phyloP scores from a whole-genome alignment of 2,329 filamentous ascomycete genomes.

The Penicillium sp. region DNA sequence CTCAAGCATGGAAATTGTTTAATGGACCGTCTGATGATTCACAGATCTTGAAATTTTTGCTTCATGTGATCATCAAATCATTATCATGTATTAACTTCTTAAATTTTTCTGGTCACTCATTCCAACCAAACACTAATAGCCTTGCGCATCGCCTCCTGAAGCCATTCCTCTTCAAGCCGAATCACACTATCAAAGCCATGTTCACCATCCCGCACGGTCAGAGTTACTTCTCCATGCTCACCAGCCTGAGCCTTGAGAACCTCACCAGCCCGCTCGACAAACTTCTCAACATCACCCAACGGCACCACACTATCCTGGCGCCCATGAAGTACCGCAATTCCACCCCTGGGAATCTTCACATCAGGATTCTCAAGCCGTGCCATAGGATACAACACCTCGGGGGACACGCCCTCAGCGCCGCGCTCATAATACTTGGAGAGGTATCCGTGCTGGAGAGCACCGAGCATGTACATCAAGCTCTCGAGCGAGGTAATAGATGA shows the following conservation, averaged over 20 bases:
- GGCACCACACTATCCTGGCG: constrained; percentile 35
- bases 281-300: constrained; percentile 28
- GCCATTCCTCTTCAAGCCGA: constrained; percentile 30
- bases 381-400: constrained; percentile 29
- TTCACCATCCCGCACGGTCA: constrained; percentile 33
- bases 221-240: constrained; percentile 17
- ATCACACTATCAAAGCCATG: constrained; percentile 40
- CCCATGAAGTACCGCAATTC: constrained; percentile 39
- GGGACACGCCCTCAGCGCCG: constrained; percentile 13
- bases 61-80: neutral
- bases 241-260: neutral
- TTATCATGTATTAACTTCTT: neutral
- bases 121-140: constrained; percentile 32
- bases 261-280: constrained; percentile 25
- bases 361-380: constrained; percentile 29
- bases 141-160: constrained; percentile 28
- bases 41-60: no score
- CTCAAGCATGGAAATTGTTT: no score
- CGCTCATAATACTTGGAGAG: constrained; percentile 22
- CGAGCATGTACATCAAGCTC: constrained; percentile 21
- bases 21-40: no score
- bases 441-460: constrained; percentile 19
- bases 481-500: constrained; percentile 18
- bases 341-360: constrained; percentile 30
- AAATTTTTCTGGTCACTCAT: neutral